Conservation (phyloP, 352 stramenopile species). For the Detonula confervacea region DNA sequence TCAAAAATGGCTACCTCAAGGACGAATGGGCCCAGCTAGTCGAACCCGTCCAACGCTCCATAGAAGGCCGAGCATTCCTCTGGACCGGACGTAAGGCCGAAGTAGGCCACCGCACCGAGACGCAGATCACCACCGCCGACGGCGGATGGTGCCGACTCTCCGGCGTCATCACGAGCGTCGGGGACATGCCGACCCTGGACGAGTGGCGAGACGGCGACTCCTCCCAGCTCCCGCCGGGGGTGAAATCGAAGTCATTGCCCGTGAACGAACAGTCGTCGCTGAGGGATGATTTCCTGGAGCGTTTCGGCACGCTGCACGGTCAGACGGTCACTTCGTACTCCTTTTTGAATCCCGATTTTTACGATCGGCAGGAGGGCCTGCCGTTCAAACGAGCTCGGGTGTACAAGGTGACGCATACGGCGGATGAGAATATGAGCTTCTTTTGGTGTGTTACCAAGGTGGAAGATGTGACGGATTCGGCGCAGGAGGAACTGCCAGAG, state of each 20-base stretch:
- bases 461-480: constrained; percentile 10
- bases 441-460: constrained; percentile 11
- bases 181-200: background rate
- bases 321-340: constrained; percentile 1
- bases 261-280: background rate
- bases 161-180: constrained; percentile 1
- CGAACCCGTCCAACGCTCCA: background rate
- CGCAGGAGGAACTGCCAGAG: constrained; percentile 1
- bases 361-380: background rate
- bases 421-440: constrained; percentile 1
- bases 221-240: background rate
- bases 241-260: constrained; percentile 1
- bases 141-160: constrained; percentile 1
- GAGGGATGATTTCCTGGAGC: constrained; percentile 15
- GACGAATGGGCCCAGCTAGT: constrained; percentile 7
- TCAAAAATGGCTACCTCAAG: constrained; percentile 1
- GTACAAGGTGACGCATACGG: constrained; percentile 2
- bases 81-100: constrained; percentile 14
- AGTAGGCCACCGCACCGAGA: constrained; percentile 6
- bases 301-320: constrained; percentile 6
- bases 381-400: constrained; percentile 9
- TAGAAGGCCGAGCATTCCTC: constrained; percentile 7
- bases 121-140: background rate
- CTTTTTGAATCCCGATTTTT: background rate
- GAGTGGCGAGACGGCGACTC: background rate